A percentile compares a stretch with the other conserved stretches of the same genome.
Conservation (phyloP, 2,329 filamentous ascomycete species). For the Albifimbria verrucaria region DNA sequence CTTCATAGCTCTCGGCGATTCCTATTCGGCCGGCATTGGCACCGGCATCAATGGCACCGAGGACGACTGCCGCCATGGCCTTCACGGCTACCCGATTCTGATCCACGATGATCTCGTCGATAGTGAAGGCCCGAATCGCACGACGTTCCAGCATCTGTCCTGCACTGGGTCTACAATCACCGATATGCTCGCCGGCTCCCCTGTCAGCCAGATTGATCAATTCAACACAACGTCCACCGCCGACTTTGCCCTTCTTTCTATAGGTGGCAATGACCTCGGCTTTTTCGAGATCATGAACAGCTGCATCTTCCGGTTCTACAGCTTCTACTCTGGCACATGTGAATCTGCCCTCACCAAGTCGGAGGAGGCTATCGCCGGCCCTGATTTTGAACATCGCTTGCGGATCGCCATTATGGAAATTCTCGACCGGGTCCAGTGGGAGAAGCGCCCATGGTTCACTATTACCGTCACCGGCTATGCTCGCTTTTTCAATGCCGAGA, state of each 20-base stretch:
- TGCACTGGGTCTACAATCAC: conserved; percentile 42
- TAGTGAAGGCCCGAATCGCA: conserved; percentile 19
- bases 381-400: conserved; percentile 36
- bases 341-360: conserved; percentile 33
- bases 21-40: conserved; percentile 46
- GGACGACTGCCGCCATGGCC: conserved; percentile 38
- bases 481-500: conserved; percentile 44
- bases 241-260: conserved; percentile 43
- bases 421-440: conserved; percentile 40
- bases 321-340: conserved; percentile 44
- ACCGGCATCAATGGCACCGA: conserved; percentile 38
- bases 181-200: conserved; percentile 33
- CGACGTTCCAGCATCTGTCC: conserved; percentile 41
- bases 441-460: conserved; percentile 38
- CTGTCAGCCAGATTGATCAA: conserved; percentile 37
- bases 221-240: conserved; percentile 33
- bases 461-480: conserved; percentile 46
- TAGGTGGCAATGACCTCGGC: conserved; percentile 47
- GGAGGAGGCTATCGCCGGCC: conserved; percentile 27
- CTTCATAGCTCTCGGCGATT: conserved; percentile 43
- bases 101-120: conserved; percentile 33
- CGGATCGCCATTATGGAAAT: conserved; percentile 38
- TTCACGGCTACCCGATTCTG: conserved; percentile 38
- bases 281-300: conserved; percentile 49
- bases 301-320: conserved; percentile 48